Percentiles rank a stretch among this genome's conserved stretches.
Conservation (phyloP, 1,284 basidiomycete species). For the Ceratobasidium sp. region DNA sequence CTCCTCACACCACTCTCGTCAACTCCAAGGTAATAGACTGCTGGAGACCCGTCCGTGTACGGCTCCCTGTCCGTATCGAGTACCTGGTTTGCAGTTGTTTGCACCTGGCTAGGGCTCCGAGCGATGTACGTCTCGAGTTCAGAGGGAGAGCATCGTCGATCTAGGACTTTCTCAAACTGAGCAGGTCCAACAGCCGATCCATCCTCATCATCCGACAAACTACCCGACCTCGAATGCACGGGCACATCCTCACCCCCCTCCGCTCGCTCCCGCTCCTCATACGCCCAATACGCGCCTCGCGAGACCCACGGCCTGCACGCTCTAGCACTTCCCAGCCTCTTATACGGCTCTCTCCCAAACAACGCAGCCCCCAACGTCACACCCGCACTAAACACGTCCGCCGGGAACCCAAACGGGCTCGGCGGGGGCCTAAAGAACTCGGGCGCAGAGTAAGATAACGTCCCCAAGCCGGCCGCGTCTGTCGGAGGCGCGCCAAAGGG, state of each 20-base stretch:
- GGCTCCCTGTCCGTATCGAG: constrained; percentile 3
- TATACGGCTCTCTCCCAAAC: constrained; percentile 59
- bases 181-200: constrained; percentile 16
- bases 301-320: constrained; percentile 55
- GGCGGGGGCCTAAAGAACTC: constrained; percentile 56
- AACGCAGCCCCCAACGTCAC: constrained; percentile 59
- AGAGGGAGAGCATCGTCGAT: constrained; percentile 10
- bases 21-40: constrained; percentile 30
- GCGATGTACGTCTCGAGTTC: constrained; percentile 22
- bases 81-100: not conserved
- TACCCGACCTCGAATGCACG: not conserved
- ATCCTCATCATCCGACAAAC: constrained; percentile 14
- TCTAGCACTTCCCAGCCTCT: constrained; percentile 49
- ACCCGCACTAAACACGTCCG: constrained; percentile 61
- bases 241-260: constrained; percentile 47
- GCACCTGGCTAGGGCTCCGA: not conserved
- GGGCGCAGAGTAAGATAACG: constrained; percentile 60
- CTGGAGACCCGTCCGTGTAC: constrained; percentile 38
- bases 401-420: constrained; percentile 56
- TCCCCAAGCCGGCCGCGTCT: constrained; percentile 59
- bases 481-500: constrained; percentile 52
- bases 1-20: not conserved
- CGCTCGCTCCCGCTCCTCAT: constrained; percentile 55
- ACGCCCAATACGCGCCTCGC: constrained; percentile 58
- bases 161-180: constrained; percentile 20